phyloP scores from a whole-genome alignment of 352 stramenopile genomes.

The Pythium pyrilobum region DNA sequence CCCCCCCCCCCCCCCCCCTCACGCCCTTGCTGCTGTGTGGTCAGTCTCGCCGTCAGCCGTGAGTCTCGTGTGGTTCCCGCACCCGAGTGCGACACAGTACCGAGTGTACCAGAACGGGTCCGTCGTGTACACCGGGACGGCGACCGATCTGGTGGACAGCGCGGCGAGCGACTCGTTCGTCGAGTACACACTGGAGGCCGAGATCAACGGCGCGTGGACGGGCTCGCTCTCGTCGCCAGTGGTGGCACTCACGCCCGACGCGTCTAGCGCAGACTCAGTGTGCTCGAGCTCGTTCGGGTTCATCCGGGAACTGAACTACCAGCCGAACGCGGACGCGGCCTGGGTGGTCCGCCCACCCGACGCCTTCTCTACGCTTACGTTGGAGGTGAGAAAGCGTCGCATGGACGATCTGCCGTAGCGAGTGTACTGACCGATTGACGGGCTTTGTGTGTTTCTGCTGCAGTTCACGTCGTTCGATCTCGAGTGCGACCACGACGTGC shows the following conservation, averaged over 20 bases:
- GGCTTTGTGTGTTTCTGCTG: background rate
- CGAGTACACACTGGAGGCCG: slow-evolving; percentile 4
- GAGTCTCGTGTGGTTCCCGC: slow-evolving; percentile 38
- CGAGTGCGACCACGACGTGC: slow-evolving; percentile 60
- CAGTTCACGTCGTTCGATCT: slow-evolving; percentile 45
- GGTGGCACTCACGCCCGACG: background rate
- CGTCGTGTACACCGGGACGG: slow-evolving; percentile 7
- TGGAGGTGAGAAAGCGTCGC: slow-evolving; percentile 11
- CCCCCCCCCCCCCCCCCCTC: no score
- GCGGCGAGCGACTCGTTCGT: background rate
- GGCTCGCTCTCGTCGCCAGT: background rate
- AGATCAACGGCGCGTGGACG: slow-evolving; percentile 2
- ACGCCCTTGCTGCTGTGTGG: background rate
- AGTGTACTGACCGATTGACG: background rate
- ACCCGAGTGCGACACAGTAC: slow-evolving; percentile 34
- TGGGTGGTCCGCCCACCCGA: slow-evolving; percentile 35
- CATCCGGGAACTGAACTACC: slow-evolving; percentile 34
- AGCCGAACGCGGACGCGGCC: slow-evolving; percentile 18
- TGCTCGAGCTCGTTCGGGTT: slow-evolving; percentile 7
- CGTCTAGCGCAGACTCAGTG: slow-evolving; percentile 19
- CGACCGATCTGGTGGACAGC: slow-evolving; percentile 11
- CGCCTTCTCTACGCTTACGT: slow-evolving; percentile 9
- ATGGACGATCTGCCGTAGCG: background rate
- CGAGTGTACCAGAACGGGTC: slow-evolving; percentile 27
- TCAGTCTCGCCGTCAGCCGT: slow-evolving; percentile 30